These are phyloP conservation scores for Daedaleopsis nitida DNA, from an alignment of 768 basidiomycete species.

Conservation along the genomic window DNA sequence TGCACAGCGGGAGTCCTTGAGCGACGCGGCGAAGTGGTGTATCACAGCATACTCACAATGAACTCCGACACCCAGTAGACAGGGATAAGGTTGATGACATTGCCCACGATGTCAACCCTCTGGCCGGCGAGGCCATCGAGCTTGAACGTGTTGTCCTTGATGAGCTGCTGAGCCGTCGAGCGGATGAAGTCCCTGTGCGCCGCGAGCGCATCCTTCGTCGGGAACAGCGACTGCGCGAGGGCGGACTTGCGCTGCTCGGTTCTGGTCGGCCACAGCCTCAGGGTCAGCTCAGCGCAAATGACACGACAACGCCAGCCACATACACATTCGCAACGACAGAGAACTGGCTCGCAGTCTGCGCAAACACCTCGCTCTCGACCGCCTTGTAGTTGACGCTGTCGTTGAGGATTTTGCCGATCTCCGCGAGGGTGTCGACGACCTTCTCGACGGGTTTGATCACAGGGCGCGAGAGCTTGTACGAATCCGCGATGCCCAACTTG, in stretches of 20 bases:
- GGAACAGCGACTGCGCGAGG: slow-evolving; percentile 18
- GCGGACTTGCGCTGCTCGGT: slow-evolving; percentile 10
- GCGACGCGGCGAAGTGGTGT: no score
- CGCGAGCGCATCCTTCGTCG: slow-evolving; percentile 9
- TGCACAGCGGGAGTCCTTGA: slow-evolving; percentile 13
- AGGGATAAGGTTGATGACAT: slow-evolving; percentile 48
- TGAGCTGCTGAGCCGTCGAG: slow-evolving; percentile 31
- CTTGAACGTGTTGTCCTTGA: slow-evolving; percentile 16
- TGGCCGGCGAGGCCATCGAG: slow-evolving; percentile 29
- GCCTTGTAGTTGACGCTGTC: slow-evolving; percentile 7
- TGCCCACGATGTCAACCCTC: slow-evolving; percentile 49
- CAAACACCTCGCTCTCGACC: slow-evolving; percentile 8
- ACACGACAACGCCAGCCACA: background rate
- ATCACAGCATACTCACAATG: slow-evolving; percentile 31
- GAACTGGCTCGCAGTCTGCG: slow-evolving; percentile 10
- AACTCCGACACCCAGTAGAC: slow-evolving; percentile 44
- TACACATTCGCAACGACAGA: slow-evolving; percentile 12
- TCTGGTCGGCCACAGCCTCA: background rate
- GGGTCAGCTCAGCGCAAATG: background rate
- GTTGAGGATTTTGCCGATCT: slow-evolving; percentile 5
- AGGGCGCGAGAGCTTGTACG: slow-evolving; percentile 68
- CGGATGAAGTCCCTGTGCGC: slow-evolving; percentile 26
- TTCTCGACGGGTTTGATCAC: background rate
- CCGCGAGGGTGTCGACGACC: slow-evolving; percentile 7
- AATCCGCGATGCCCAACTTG: slow-evolving; percentile 35